These are phyloP conservation scores for Mycena olivaceomarginata DNA, from an alignment of 768 basidiomycete species.

Conservation along the genomic window DNA sequence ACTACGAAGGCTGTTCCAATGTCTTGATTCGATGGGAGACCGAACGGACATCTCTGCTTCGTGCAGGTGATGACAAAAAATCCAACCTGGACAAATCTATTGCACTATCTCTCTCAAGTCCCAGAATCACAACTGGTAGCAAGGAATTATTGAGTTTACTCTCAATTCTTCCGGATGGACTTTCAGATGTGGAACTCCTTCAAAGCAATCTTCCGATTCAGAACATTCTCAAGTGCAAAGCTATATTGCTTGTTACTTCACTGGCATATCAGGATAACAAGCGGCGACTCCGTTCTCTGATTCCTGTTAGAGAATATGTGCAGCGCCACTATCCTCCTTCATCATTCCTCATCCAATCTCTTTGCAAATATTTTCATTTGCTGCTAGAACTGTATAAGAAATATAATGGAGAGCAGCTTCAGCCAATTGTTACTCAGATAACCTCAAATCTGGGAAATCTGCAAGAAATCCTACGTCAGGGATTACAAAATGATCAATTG, in stretches of 20 bases:
- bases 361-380: neutral
- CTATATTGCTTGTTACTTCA: neutral
- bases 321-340: neutral
- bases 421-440: neutral
- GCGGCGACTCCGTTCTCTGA: neutral
- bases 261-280: neutral
- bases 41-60: neutral
- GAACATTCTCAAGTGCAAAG: neutral
- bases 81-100: neutral
- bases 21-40: neutral
- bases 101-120: neutral
- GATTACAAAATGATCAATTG: neutral
- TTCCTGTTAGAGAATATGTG: neutral
- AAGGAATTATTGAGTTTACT: neutral
- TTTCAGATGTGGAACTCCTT: neutral
- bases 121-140: neutral
- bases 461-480: neutral
- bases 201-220: neutral
- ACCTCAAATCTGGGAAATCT: neutral
- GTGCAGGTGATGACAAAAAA: neutral
- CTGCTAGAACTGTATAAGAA: neutral
- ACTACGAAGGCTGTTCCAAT: neutral
- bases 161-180: constrained; percentile 1
- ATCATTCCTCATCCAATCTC: neutral
- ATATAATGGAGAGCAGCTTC: neutral